Conservation (phyloP, 805 yeast species). For the Yarrowia sp. region DNA sequence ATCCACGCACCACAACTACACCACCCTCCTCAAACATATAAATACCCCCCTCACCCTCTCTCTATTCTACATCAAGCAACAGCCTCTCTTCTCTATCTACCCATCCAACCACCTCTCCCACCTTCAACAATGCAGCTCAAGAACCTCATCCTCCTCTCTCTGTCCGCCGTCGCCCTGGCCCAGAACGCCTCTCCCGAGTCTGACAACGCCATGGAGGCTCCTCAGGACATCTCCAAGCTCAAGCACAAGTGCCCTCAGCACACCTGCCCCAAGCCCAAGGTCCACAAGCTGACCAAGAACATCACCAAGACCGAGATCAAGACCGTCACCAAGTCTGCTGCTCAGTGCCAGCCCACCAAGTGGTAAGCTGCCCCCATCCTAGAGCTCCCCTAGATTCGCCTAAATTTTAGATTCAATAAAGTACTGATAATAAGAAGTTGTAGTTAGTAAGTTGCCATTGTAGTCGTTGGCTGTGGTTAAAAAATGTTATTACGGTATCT, state of each 20-base stretch:
- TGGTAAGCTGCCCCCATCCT: neutral
- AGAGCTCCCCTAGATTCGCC: neutral
- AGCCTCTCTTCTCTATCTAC: neutral
- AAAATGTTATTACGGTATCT: slow-evolving; percentile 10
- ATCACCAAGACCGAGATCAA: neutral
- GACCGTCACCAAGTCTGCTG: slow-evolving; percentile 10
- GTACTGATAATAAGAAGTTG: slow-evolving; percentile 6
- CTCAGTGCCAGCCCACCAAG: slow-evolving; percentile 18
- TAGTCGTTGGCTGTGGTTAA: no score
- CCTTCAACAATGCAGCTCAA: slow-evolving; percentile 18
- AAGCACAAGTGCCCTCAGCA: slow-evolving; percentile 17
- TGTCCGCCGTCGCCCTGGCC: slow-evolving; percentile 22
- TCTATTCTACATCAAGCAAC: slow-evolving; percentile 3
- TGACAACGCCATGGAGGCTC: slow-evolving; percentile 2
- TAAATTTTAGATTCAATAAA: slow-evolving; percentile 5
- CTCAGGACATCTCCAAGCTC: slow-evolving; percentile 16
- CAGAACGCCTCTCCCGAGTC: slow-evolving; percentile 5
- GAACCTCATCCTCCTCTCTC: slow-evolving; percentile 22
- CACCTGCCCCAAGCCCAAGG: slow-evolving; percentile 21
- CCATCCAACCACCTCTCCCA: no score
- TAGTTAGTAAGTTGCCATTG: no score
- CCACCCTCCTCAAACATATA: neutral
- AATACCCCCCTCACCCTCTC: neutral
- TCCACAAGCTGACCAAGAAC: slow-evolving; percentile 18
- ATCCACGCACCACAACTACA: neutral